These are phyloP conservation scores for Pseudopithomyces maydicus DNA, from an alignment of 2,329 filamentous ascomycete genomes.

Conservation along the genomic window DNA sequence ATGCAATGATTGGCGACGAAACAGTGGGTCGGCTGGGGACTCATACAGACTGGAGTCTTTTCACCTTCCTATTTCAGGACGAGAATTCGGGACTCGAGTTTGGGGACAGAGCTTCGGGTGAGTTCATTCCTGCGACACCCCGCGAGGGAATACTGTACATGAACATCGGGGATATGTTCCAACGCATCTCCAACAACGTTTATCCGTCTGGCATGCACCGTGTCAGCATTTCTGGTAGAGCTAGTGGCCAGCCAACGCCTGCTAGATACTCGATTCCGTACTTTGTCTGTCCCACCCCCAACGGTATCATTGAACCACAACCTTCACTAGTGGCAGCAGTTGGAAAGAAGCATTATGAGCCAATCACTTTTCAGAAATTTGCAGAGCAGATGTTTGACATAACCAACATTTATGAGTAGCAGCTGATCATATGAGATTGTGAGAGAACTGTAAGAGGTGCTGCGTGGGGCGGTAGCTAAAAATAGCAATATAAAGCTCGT, in stretches of 20 bases:
- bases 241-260: no score
- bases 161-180: conserved; percentile 56
- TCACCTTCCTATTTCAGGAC: conserved; percentile 62
- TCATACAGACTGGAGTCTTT: conserved; percentile 59
- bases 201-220: conserved; percentile 61
- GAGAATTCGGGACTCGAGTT: conserved; percentile 58
- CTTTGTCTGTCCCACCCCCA: conserved; percentile 59
- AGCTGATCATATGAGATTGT: no score
- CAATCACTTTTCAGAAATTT: background rate
- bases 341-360: conserved; percentile 6
- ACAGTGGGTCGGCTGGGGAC: conserved; percentile 59
- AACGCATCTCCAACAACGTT: conserved; percentile 56
- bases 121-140: conserved; percentile 48
- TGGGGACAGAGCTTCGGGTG: conserved; percentile 48
- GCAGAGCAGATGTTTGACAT: conserved; percentile 4
- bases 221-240: conserved; percentile 54
- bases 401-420: background rate
- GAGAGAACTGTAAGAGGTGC: no score
- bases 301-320: conserved; percentile 53
- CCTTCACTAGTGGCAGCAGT: background rate
- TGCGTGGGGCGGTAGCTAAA: no score
- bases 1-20: conserved; percentile 50
- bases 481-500: no score
- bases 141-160: conserved; percentile 39
- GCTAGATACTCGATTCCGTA: conserved; percentile 65